Conservation (phyloP, 768 basidiomycete species). For the Trametes villosa region DNA sequence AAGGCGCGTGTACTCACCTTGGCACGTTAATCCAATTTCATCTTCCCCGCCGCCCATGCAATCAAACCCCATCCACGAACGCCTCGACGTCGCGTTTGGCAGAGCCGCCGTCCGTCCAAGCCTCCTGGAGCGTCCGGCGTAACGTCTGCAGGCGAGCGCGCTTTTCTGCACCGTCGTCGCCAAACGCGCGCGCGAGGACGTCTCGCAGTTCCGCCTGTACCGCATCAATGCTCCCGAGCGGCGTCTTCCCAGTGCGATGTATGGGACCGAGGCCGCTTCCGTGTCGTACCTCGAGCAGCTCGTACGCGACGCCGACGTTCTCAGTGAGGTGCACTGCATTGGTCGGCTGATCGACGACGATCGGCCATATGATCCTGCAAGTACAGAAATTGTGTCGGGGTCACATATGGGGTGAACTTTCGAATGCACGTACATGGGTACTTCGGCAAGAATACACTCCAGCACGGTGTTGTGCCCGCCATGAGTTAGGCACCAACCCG, state of each 20-base stretch:
- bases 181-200: slow-evolving; percentile 27
- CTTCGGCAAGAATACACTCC: slow-evolving; percentile 1
- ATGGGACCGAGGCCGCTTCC: slow-evolving; percentile 13
- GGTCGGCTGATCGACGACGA: slow-evolving; percentile 24
- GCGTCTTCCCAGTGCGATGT: slow-evolving; percentile 21
- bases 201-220: slow-evolving; percentile 23
- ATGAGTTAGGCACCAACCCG: slow-evolving; percentile 12
- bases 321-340: slow-evolving; percentile 29
- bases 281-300: slow-evolving; percentile 30
- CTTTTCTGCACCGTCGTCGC: slow-evolving; percentile 32
- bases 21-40: too few species aligned
- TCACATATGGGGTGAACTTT: background rate
- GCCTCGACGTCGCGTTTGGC: slow-evolving; percentile 9
- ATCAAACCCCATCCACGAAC: slow-evolving; percentile 7
- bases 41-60: too few species aligned
- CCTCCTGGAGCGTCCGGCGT: background rate
- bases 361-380: slow-evolving; percentile 31
- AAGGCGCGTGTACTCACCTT: too few species aligned
- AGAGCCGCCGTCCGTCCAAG: slow-evolving; percentile 13
- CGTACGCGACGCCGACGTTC: slow-evolving; percentile 30
- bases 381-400: background rate
- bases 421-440: slow-evolving; percentile 6
- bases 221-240: slow-evolving; percentile 29
- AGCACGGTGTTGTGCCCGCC: slow-evolving; percentile 12
- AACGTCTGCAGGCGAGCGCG: slow-evolving; percentile 23